Evolutionary conservation across 1,284 basidiomycete genomes (phyloP), one percentile per base, ranked within the genome.

Genomic region (Irpex sp.): DNA sequence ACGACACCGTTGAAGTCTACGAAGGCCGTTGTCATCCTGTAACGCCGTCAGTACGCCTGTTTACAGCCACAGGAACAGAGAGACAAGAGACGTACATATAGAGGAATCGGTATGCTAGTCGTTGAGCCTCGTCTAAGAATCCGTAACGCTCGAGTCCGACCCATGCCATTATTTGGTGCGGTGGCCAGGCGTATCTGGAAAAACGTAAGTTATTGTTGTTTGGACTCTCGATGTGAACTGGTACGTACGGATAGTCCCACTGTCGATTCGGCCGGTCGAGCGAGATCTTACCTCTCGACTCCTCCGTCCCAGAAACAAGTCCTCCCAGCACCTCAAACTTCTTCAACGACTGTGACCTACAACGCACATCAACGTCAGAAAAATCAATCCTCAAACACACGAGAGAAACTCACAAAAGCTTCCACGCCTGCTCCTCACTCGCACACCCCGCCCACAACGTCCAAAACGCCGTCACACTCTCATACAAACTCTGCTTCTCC

Each of bases 1-100:
- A 98, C 95, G 47, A 97, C 93, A 13, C 96, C 96, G 73, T 98
- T 98, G 78, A 97, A 97, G 77, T 98, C 94, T 61, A 95, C 93
- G 67, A 94, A 93, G 2, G 92, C 92, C 0, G 90, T 93, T 7
- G 92, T 94, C 91, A 95, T 94, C 91, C 90, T 93, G 58, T 51
- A 47, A 4, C 43, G 17, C 61, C 47, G 58, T 39, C 37, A 39
- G 55, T 66, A 61, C 47, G 58, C n/a, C n/a, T n/a, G n/a, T n/a
- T n/a, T n/a, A n/a, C n/a, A n/a, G n/a, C 19, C 54, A 46, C 17
- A 51, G 4, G 15, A n/a, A 15, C 8, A 21, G n/a, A 31, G 4
- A 17, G 9, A 21, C 7, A 7, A 26, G 4, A 8, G 19, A 78
- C 88, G 50, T 67, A 93, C 95, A 99, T 97, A 81, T 98, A 98